phyloP scores from a whole-genome alignment of 331 rosid genomes.

The Rosa hybrid region DNA sequence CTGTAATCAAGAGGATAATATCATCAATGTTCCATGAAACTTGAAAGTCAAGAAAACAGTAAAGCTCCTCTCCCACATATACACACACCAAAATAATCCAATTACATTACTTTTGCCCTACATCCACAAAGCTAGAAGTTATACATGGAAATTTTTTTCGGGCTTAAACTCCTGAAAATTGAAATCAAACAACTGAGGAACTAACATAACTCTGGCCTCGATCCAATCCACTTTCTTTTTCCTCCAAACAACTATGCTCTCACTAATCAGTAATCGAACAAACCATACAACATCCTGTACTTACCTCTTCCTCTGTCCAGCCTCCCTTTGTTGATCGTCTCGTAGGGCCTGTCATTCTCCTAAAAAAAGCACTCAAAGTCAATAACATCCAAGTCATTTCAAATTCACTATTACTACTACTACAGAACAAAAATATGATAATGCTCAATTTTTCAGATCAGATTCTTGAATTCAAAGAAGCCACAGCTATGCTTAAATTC shows the following conservation, averaged over 20 bases:
- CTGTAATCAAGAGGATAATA: conserved; percentile 26
- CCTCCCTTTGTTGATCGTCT: conserved; percentile 51
- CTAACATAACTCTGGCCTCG: not conserved
- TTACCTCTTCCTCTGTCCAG: conserved; percentile 54
- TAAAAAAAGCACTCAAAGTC: conserved; percentile 2
- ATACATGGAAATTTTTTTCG: not conserved
- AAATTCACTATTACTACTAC: not conserved
- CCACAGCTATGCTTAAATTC: no score
- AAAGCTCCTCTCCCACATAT: not conserved
- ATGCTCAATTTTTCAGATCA: not conserved
- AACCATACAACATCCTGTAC: not conserved
- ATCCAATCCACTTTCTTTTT: not conserved
- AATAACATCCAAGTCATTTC: not conserved
- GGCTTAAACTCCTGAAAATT: not conserved
- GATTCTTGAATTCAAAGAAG: not conserved
- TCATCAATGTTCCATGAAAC: not conserved
- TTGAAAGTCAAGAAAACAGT: not conserved
- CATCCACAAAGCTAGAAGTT: not conserved
- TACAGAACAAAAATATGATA: not conserved
- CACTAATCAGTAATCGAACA: not conserved
- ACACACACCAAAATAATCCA: not conserved
- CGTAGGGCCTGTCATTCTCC: conserved; percentile 48
- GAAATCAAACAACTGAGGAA: not conserved
- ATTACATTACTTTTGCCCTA: not conserved
- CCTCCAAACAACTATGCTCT: not conserved